Base-by-base conservation (phyloP, 2,329 filamentous ascomycete genomes). In the Leptodontidium sp. region DNA sequence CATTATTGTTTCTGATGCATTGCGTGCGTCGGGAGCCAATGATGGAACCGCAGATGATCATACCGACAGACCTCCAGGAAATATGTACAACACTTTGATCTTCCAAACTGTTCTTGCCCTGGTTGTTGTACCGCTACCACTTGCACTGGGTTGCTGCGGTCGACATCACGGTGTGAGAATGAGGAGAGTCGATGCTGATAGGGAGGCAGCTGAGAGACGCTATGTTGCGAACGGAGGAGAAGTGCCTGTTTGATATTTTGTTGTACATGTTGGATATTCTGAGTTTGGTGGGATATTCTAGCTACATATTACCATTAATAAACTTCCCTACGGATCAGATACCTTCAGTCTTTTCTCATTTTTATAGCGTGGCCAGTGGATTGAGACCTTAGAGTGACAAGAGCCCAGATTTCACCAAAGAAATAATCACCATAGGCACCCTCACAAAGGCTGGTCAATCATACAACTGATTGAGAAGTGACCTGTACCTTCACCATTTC, bases 1-100 rank as follows among this genome's bases (percentile, higher is more conserved):
- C 77, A 92, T 98, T 75, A 82, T 99, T 38, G 81, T 95, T 67
- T 92, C 93, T 82, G 91, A 94, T 78, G 92, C 91, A 21, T 83
- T 98, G 70, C 87, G 88, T 72, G 87, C 78, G 5, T 76, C 65
- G 2, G 77, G 75, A 0, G 47, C 52, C 0, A 75, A 74, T 38
- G 75, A 78, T 61, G 77, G 75, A 7, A 81, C 82, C 0, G 84
- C 83, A 0, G 75, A 78, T 11, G 78, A 81, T 17, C 88, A 82
- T 0, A 75, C 68, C 26, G 62, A 58, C 6, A 64, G 80, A 45
- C 92, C 91, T 15, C 90, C 91, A 0, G 79, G 81, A 21, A 91
- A 94, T 76, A 94, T 98, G 92, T 87, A 86, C 74, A 84, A 85
- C 26, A 88, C 91, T 0, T 82, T 98, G 70, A 85, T 97, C 26